phyloP scores from a whole-genome alignment of 768 basidiomycete species.

The Tricholoma sp. region DNA sequence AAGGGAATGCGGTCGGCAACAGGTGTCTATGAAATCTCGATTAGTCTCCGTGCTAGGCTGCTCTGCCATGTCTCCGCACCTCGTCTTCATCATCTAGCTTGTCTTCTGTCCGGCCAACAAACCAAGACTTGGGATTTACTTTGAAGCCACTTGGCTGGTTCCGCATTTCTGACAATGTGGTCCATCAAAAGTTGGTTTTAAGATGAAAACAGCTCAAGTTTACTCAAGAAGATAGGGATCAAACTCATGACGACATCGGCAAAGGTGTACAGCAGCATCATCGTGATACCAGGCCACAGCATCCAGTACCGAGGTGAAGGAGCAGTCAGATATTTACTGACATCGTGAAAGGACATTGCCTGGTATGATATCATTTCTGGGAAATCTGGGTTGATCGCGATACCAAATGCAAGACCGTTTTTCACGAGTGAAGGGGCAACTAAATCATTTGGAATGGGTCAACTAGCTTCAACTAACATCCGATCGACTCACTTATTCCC shows the following conservation, averaged over 20 bases:
- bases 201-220: neutral
- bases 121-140: constrained; percentile 18
- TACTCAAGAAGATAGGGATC: constrained; percentile 29
- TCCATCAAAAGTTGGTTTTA: neutral
- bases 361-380: constrained; percentile 38
- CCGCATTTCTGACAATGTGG: neutral
- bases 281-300: constrained; percentile 56
- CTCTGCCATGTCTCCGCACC: constrained; percentile 7
- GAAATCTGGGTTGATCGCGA: constrained; percentile 28
- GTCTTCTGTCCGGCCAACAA: constrained; percentile 21
- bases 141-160: neutral
- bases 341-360: constrained; percentile 42
- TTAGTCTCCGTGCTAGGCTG: neutral
- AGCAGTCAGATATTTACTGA: constrained; percentile 29
- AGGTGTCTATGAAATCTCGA: constrained; percentile 28
- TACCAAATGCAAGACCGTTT: constrained; percentile 47
- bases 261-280: constrained; percentile 60
- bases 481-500: constrained; percentile 43
- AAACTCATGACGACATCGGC: constrained; percentile 43
- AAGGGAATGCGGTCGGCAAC: constrained; percentile 49
- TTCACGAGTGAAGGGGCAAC: constrained; percentile 50
- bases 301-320: constrained; percentile 61
- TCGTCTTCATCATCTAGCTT: constrained; percentile 44
- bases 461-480: neutral
- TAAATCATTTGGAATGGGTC: constrained; percentile 7